Evolutionary conservation across 1,284 basidiomycete genomes (phyloP), one percentile per base, ranked within the genome.

Genomic region (Boletus smithii): DNA sequence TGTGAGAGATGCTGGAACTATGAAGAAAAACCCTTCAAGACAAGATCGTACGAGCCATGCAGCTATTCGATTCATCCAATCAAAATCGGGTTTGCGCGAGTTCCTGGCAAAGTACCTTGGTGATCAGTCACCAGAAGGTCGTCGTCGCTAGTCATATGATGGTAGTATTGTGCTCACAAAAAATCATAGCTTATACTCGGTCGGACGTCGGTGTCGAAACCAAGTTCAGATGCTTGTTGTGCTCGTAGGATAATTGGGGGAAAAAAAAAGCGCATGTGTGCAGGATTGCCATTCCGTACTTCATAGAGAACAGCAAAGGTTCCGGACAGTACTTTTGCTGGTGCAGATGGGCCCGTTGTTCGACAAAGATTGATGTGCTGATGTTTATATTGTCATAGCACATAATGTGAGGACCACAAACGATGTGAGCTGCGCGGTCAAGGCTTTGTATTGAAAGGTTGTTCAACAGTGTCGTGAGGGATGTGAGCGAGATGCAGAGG

Each of bases 31-130:
- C 7, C 41, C 18, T 1, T 26, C 24, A 5, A 49, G 45, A 9
- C 38, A 41, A 10, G 38, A 49, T 34, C 17, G 33, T 1, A 49
- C 33, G 0, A 32, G 43, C 11, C 2, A 31, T 9, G 43, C 38
- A 17, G 30, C 29, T 0, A 3, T 49, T 9, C n/a, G 16, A 7
- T 41, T 44, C 27, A 17, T 8, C 1, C 43, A 49, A 13, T 49
- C 29, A 9, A 6, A 4, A n/a, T 41, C 20, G 6, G 45, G 48
- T 17, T 31, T 49, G 14, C 16, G 22, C 1, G 1, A 36, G 3
- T 41, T 44, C 14, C 27, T 41, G 16, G 29, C n/a, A 11, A 5
- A 40, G 4, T 49, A 49, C 36, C 48, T 49, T 4, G 2, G 17
- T 31, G 42, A 49, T 36, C 18, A 6, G 8, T 20, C 26, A 24